A percentile compares a stretch with the other conserved stretches of the same genome.
phyloP scores from a whole-genome alignment of 1,284 basidiomycete species.

The Ceratobasidium sp. region DNA sequence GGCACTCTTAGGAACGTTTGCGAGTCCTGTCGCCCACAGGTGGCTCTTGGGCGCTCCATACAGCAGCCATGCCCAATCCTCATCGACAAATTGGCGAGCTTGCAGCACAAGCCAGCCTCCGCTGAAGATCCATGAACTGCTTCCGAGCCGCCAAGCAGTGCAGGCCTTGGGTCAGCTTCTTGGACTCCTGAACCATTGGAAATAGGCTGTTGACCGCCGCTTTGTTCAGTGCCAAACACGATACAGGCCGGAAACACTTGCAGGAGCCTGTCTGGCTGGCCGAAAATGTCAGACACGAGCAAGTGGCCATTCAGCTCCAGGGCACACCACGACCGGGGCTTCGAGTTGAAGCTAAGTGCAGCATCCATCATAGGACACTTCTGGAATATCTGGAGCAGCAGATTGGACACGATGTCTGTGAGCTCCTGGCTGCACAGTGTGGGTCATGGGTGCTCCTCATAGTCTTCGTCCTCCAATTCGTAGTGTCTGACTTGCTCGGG shows the following conservation, averaged over 20 bases:
- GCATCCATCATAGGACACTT: not conserved
- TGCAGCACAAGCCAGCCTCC: not conserved
- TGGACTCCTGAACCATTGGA: not conserved
- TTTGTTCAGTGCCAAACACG: not conserved
- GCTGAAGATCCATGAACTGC: not conserved
- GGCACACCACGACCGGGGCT: not conserved
- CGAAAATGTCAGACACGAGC: not conserved
- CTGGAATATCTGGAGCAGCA: not conserved
- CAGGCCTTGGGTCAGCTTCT: not conserved
- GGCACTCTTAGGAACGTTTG: not conserved
- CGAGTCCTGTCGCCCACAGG: not conserved
- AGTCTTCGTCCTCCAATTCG: not conserved
- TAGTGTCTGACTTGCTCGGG: not conserved
- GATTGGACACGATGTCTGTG: not conserved
- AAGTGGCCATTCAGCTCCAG: not conserved
- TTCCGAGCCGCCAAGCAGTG: not conserved
- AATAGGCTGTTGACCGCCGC: not conserved
- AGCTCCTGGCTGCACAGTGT: not conserved
- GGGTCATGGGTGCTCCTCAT: not conserved
- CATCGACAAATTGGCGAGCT: not conserved
- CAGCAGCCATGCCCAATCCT: slow-evolving; percentile 4
- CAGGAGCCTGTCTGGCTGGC: not conserved
- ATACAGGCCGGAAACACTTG: not conserved
- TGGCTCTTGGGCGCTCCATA: slow-evolving; percentile 2
- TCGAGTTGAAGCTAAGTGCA: not conserved